These are phyloP conservation scores for Globisporangium iwayamae DNA, from an alignment of 352 stramenopile genomes.

Conservation along the genomic window DNA sequence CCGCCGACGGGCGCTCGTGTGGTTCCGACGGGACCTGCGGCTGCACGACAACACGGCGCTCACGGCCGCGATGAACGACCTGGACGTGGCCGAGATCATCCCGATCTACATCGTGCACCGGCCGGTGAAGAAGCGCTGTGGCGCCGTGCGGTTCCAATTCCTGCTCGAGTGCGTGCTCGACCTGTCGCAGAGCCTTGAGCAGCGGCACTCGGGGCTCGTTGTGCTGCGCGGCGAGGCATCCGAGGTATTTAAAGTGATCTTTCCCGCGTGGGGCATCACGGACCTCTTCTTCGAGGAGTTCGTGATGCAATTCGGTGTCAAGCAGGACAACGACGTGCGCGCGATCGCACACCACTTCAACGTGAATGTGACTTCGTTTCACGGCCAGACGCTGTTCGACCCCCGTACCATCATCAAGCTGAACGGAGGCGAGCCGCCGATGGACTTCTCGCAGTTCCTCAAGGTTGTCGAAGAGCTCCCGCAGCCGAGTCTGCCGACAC, in stretches of 20 bases:
- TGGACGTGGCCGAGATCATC: conserved; percentile 33
- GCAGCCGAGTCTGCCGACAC: conserved; percentile 44
- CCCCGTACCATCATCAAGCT: conserved; percentile 45
- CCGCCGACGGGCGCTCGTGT: conserved; percentile 56
- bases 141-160: conserved; percentile 85
- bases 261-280: conserved; percentile 59
- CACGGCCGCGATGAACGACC: conserved; percentile 42
- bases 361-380: conserved; percentile 33
- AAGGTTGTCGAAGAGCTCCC: conserved; percentile 50
- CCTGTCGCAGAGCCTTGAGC: conserved; percentile 39
- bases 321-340: conserved; percentile 39
- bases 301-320: conserved; percentile 44
- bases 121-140: conserved; percentile 61
- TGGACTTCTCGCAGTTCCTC: conserved; percentile 52
- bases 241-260: conserved; percentile 43
- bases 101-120: conserved; percentile 89
- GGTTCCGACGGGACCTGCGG: conserved; percentile 94
- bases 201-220: conserved; percentile 34
- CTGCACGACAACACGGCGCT: conserved; percentile 96
- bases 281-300: conserved; percentile 69
- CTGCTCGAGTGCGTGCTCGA: conserved; percentile 90
- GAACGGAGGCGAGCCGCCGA: conserved; percentile 39
- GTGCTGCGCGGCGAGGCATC: conserved; percentile 59
- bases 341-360: conserved; percentile 29
- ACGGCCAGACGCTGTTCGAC: conserved; percentile 57